These are phyloP conservation scores for Bassia scoparia DNA, from an alignment of 148 eudicot genomes.

Conservation along the genomic window DNA sequence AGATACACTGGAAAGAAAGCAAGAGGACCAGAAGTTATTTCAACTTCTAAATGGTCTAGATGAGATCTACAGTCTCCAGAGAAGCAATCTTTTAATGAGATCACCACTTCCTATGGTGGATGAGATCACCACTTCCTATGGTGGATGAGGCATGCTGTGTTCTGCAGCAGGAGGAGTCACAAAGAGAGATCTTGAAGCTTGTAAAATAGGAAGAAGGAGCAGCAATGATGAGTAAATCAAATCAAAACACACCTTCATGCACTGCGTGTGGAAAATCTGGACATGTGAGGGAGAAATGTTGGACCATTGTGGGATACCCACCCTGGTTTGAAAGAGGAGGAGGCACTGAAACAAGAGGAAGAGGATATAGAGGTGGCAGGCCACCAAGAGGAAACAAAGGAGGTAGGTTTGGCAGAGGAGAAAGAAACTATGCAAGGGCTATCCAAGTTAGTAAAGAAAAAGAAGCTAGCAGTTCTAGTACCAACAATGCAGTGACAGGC, in stretches of 20 bases:
- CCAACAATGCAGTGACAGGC: background rate
- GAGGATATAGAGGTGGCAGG: background rate
- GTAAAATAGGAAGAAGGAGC: rapidly evolving
- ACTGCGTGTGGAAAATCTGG: background rate
- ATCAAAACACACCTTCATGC: background rate
- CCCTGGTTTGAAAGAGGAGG: background rate
- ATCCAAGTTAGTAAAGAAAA: background rate
- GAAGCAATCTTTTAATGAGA: background rate
- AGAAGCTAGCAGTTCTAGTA: background rate
- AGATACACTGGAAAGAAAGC: background rate
- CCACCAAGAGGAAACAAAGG: background rate
- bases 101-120: background rate
- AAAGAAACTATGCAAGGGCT: background rate
- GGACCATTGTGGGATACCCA: background rate
- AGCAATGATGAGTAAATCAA: background rate
- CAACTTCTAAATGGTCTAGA: background rate
- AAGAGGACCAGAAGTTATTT: background rate
- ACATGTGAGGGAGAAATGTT: background rate
- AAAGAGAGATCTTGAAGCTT: background rate
- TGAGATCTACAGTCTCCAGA: background rate
- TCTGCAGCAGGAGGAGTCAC: background rate
- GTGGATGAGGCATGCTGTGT: background rate
- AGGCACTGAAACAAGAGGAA: background rate
- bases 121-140: background rate
- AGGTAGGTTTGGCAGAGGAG: background rate